Percentiles rank a stretch among this genome's conserved stretches.
These are phyloP conservation scores for Pulveroboletus sp. DNA, from an alignment of 768 basidiomycete species.

Conservation along the genomic window DNA sequence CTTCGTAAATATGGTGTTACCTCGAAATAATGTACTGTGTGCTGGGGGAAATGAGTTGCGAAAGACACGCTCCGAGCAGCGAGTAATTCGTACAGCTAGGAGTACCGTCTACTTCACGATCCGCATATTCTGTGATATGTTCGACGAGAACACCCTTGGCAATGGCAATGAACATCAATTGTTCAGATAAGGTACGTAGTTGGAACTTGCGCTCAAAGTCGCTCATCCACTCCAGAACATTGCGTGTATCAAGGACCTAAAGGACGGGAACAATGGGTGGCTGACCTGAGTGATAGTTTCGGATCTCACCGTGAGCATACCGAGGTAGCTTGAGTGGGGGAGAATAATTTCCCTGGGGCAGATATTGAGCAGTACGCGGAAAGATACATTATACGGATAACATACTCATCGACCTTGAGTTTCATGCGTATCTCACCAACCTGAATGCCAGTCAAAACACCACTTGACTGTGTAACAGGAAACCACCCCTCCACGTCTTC, in stretches of 20 bases:
- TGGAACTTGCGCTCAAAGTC: slow-evolving; percentile 66
- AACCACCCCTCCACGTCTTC: slow-evolving; percentile 83
- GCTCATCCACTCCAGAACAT: slow-evolving; percentile 69
- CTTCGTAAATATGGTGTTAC: slow-evolving; percentile 64
- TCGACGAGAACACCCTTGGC: slow-evolving; percentile 61
- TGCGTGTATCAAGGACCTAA: slow-evolving; percentile 45
- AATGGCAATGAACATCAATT: slow-evolving; percentile 65
- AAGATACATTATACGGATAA: slow-evolving; percentile 7
- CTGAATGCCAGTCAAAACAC: slow-evolving; percentile 48
- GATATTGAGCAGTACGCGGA: slow-evolving; percentile 4
- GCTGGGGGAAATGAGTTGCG: slow-evolving; percentile 37
- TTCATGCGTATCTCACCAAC: slow-evolving; percentile 74
- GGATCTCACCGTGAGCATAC: slow-evolving; percentile 51
- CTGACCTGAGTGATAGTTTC: background rate
- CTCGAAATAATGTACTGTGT: slow-evolving; percentile 70
- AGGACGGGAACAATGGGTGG: background rate
- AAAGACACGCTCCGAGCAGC: background rate
- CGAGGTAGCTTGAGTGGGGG: slow-evolving; percentile 57
- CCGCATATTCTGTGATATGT: slow-evolving; percentile 65
- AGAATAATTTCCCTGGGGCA: slow-evolving; percentile 68
- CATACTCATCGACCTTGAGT: slow-evolving; percentile 71
- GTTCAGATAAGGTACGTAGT: slow-evolving; percentile 55
- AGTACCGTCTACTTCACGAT: slow-evolving; percentile 66
- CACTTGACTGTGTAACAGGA: slow-evolving; percentile 56
- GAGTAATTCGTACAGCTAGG: slow-evolving; percentile 49